Conservation (phyloP, 495 filamentous ascomycete genomes). For the Tuber microsphaerosporum region DNA sequence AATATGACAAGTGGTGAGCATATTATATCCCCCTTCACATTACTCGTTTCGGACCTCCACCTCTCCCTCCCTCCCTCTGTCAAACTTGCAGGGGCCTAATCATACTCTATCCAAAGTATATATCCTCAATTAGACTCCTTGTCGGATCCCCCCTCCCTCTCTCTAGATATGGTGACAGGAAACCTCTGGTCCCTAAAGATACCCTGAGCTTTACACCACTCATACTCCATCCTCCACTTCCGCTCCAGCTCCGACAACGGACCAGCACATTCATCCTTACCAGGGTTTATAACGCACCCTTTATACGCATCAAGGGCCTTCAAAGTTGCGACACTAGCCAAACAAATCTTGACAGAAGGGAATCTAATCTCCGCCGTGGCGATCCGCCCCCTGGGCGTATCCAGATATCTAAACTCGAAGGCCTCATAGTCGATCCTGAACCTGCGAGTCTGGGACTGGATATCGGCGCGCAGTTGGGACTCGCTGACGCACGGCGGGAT, state of each 20-base stretch:
- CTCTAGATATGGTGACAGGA: background rate
- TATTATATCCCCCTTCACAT: background rate
- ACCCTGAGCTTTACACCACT: background rate
- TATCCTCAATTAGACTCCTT: background rate
- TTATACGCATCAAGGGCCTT: background rate
- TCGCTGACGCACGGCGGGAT: background rate
- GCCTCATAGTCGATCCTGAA: background rate
- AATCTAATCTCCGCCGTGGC: background rate
- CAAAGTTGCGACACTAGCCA: background rate
- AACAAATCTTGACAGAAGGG: background rate
- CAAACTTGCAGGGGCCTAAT: background rate
- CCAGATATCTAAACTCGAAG: background rate
- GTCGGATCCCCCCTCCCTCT: background rate
- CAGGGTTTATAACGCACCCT: background rate
- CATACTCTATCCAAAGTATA: background rate
- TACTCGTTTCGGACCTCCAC: background rate
- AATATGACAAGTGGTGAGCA: background rate
- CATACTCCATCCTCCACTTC: background rate
- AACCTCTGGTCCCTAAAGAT: background rate
- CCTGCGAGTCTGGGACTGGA: background rate
- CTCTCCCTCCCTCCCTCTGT: background rate
- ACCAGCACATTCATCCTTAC: constrained; percentile 4
- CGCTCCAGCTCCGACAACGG: constrained; percentile 2
- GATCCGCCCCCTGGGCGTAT: background rate
- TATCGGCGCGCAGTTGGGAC: background rate